Evolutionary conservation across 306 rosid species (phyloP), one percentile per base, ranked within the genome.

Genomic region (Inga oerstediana): DNA sequence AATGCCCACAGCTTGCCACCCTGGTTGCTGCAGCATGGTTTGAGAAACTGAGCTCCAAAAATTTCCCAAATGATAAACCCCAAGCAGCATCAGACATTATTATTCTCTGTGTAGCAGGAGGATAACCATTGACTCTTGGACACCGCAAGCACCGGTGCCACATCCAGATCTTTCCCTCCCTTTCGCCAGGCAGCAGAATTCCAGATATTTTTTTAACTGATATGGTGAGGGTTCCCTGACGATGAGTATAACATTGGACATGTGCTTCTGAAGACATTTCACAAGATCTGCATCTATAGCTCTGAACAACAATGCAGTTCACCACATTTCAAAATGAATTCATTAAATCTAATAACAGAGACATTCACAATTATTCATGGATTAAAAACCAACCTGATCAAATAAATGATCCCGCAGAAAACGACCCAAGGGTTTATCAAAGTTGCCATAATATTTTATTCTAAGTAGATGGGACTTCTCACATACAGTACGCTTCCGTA

Each of bases 41-140:
- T 74, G 99, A 97, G 88, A 97, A 97, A 82, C 99, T 97, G 80
- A 97, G 98, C 93, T 97, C 99, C 97, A 97, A 90, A 91, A 97
- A 97, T 84, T 97, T 97, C 75, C 99, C 99, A 76, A 97, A 94
- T 27, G 99, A 97, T 83, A 97, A 89, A 83, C 98, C 99, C 99
- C 99, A 97, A 39, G 99, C 99, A 79, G 99, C 99, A 88, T 97
- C 97, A 74, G 99, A 94, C 99, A 97, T 97, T 75, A 97, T 84
- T 84, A 97, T 89, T 89, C 99, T 89, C 43, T 87, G 90, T 70
- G 97, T 97, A 65, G 99, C 97, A 71, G 97, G 97, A 74, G 99
- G 99, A 86, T 91, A 97, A n/a, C 99, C 97, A 80, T 86, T 86
- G 82, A 69, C 84, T 82, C 97, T 90, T 65, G 98, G 99, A 83